phyloP scores from a whole-genome alignment of 2,329 filamentous ascomycete genomes.

The Alternaria atra region DNA sequence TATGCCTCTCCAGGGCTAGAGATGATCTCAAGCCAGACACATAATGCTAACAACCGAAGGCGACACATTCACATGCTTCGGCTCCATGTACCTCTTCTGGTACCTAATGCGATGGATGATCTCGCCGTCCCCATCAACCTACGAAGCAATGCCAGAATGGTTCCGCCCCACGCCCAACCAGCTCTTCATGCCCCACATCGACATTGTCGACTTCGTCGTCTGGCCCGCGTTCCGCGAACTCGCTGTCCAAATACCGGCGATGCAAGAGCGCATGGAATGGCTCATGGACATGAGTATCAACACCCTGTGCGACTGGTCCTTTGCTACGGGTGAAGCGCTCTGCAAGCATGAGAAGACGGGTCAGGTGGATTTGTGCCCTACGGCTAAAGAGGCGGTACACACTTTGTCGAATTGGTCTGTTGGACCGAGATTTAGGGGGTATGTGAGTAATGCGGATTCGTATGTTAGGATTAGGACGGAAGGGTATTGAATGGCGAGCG shows the following conservation, averaged over 20 bases:
- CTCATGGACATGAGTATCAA: slow-evolving; percentile 32
- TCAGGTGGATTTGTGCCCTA: slow-evolving; percentile 22
- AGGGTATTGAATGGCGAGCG: no score
- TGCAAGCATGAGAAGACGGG: slow-evolving; percentile 22
- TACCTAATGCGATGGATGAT: slow-evolving; percentile 40
- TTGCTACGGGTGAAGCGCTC: slow-evolving; percentile 20
- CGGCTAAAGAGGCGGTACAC: slow-evolving; percentile 23
- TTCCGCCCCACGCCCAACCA: slow-evolving; percentile 38
- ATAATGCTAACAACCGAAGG: slow-evolving; percentile 15
- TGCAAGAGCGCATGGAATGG: slow-evolving; percentile 39
- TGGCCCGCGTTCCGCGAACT: slow-evolving; percentile 40
- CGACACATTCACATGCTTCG: slow-evolving; percentile 35
- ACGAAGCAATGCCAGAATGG: slow-evolving; percentile 35
- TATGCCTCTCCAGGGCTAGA: no score
- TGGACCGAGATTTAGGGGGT: slow-evolving; percentile 32
- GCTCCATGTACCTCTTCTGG: slow-evolving; percentile 36
- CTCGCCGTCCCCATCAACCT: slow-evolving; percentile 33
- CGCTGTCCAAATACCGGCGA: slow-evolving; percentile 32
- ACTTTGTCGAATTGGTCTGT: slow-evolving; percentile 31
- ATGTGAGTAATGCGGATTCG: slow-evolving; percentile 36
- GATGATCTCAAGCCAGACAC: neutral
- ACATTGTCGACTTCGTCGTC: slow-evolving; percentile 31
- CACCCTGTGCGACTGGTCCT: slow-evolving; percentile 31
- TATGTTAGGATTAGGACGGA: no score
- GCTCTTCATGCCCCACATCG: slow-evolving; percentile 39